phyloP scores from a whole-genome alignment of 495 filamentous ascomycete species.

The Achaetomiella virescens region DNA sequence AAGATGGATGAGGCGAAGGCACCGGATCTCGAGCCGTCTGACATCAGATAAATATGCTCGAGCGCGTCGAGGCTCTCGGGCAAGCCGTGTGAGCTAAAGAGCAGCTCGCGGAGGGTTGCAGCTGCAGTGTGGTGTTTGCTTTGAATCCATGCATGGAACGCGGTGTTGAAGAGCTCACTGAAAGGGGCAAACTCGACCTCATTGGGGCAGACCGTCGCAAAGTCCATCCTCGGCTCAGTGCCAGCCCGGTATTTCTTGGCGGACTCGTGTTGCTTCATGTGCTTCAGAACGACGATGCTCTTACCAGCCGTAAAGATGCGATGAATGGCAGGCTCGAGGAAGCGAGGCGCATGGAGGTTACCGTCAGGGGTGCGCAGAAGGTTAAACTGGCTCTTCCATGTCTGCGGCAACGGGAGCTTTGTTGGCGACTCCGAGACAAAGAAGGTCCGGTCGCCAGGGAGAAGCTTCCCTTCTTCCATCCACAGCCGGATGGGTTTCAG shows the following conservation, averaged over 20 bases:
- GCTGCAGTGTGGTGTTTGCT: constrained; percentile 64
- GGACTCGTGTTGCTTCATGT: constrained; percentile 44
- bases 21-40: constrained; percentile 58
- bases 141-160: constrained; percentile 67
- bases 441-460: constrained; percentile 57
- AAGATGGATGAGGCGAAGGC: constrained; percentile 65
- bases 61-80: constrained; percentile 60
- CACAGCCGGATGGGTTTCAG: constrained; percentile 70
- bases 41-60: constrained; percentile 64
- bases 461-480: constrained; percentile 76
- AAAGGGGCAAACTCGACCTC: constrained; percentile 58
- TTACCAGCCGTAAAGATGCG: constrained; percentile 84
- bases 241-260: constrained; percentile 11
- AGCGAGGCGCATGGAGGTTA: constrained; percentile 59
- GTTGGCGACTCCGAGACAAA: constrained; percentile 59
- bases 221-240: constrained; percentile 43
- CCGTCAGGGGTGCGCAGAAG: constrained; percentile 52
- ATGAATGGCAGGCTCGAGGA: constrained; percentile 58
- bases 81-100: constrained; percentile 66
- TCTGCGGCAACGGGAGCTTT: constrained; percentile 52
- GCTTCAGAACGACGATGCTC: constrained; percentile 73
- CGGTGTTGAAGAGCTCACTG: constrained; percentile 59
- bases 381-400: constrained; percentile 74
- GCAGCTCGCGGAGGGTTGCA: constrained; percentile 52
- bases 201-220: constrained; percentile 48